Base-by-base conservation (phyloP, 2,329 filamentous ascomycete species). In the Claviceps spartinae region DNA sequence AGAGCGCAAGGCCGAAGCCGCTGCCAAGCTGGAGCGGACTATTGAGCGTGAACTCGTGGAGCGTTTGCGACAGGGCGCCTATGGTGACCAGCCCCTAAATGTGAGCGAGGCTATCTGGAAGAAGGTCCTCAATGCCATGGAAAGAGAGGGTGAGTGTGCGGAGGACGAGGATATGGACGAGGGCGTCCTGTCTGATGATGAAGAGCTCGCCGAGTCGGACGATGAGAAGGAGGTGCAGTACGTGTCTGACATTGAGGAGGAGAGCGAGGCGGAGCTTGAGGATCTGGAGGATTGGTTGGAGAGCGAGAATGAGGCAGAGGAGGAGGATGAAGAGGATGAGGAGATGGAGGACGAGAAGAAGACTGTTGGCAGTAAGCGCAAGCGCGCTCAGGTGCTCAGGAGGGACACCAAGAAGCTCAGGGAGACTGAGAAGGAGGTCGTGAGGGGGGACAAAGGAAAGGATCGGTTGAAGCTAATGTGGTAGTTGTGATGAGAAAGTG, bases 31-130 rank as follows among this genome's bases (percentile, higher is more conserved):
- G 55, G 93, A 98, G 76, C 77, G 88, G 58, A 89, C 89, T 7
- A 97, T 98, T 67, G 93, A 98, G 76, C 77, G 93, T 52, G 91
- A 97, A 70, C 76, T 98, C 59, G 85, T 98, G 60, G 88, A 97
- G 70, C 77, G 93, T 60, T 72, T 98, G 67, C 79, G 90, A 58
- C 90, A 88, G 63, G 93, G 93, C 46, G 90, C 90, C 3, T 97
- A 98, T 68, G 93, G 93, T 51, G 90, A 97, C 61, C 82, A 88
- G 65, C 93, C 93, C 43, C 75, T 98, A 58, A 98, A 98, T 65
- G 90, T 95, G 49, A 93, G 94, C 67, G 89, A 96, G 67, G 78
- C 80, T 14, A 88, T 98, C 55, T 98, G 93, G 93, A 94, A 94
- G 78, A 95, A 90, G 78, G 93, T 98, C 7, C 81, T 98, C 60